These are phyloP conservation scores for Pyricularia sp. DNA, from an alignment of 2,329 filamentous ascomycete species.

Conservation along the genomic window DNA sequence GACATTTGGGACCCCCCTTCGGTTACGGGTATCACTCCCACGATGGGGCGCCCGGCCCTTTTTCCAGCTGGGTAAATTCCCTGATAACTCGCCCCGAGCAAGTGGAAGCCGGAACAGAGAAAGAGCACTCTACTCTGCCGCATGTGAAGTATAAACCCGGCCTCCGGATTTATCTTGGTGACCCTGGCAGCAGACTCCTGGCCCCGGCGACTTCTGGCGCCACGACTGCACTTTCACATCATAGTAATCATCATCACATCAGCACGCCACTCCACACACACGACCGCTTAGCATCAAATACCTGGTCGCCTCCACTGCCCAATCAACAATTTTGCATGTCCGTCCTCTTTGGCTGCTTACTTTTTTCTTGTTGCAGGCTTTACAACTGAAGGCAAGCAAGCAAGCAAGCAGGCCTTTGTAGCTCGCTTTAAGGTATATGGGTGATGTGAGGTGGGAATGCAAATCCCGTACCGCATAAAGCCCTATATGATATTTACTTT, in stretches of 20 bases:
- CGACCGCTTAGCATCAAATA: background rate
- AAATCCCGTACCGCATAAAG: background rate
- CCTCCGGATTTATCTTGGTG: background rate
- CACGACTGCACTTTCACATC: background rate
- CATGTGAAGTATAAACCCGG: background rate
- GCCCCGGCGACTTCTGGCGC: background rate
- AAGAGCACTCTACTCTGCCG: background rate
- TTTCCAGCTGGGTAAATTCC: background rate
- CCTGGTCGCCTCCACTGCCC: background rate
- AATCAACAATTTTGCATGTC: background rate
- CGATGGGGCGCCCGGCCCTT: background rate
- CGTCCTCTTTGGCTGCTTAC: background rate
- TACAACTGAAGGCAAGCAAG: background rate
- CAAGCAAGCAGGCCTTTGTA: too few relatives aligned
- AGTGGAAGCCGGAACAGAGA: background rate
- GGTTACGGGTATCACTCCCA: background rate
- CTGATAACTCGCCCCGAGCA: background rate
- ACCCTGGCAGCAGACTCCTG: background rate
- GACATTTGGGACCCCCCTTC: background rate
- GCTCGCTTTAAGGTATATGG: background rate
- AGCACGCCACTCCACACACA: background rate
- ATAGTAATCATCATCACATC: background rate
- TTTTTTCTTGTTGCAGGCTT: background rate
- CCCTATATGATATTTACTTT: background rate
- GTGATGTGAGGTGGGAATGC: background rate